These are phyloP conservation scores for Phialemoniopsis sp. DNA, from an alignment of 2,329 filamentous ascomycete species.

Conservation along the genomic window DNA sequence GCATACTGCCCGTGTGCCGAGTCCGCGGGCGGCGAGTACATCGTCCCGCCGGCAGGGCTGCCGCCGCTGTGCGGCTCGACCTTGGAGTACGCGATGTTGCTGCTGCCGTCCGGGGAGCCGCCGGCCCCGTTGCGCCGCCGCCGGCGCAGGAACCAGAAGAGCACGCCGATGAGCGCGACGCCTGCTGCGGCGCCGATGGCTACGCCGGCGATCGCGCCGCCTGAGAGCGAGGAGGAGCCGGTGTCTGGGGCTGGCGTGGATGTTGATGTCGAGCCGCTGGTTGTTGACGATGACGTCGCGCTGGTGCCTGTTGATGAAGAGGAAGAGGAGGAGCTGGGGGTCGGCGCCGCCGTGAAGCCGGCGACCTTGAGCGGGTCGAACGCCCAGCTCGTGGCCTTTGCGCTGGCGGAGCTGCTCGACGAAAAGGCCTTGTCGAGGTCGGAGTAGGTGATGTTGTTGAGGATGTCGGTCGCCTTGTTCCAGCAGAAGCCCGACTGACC, in stretches of 20 bases:
- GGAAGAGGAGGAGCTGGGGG: too few species aligned
- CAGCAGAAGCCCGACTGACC: slow-evolving; percentile 14
- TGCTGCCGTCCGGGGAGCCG: too few species aligned
- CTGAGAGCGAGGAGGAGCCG: background rate
- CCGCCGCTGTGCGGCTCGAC: too few species aligned
- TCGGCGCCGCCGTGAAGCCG: slow-evolving; percentile 4
- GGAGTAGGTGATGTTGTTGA: slow-evolving; percentile 8
- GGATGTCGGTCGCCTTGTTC: slow-evolving; percentile 7
- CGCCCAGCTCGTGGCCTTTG: slow-evolving; percentile 7
- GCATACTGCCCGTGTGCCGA: too few species aligned
- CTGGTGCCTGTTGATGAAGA: background rate
- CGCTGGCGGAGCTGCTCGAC: slow-evolving; percentile 9
- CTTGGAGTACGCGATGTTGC: too few species aligned
- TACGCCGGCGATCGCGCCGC: slow-evolving; percentile 8
- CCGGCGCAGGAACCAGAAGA: slow-evolving; percentile 5
- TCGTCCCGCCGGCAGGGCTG: too few species aligned
- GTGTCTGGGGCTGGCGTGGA: too few species aligned
- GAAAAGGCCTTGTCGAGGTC: slow-evolving; percentile 9
- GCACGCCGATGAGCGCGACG: slow-evolving; percentile 3
- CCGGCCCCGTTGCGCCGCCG: too few species aligned
- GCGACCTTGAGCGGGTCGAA: slow-evolving; percentile 8
- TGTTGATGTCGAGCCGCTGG: too few species aligned
- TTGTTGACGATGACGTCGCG: background rate
- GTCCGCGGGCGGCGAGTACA: too few species aligned
- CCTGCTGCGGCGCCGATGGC: slow-evolving; percentile 4